Evolutionary conservation across 1,284 basidiomycete species (phyloP), one percentile per base, ranked within the genome.

Genomic region (Cryptococcus deneoformans): DNA sequence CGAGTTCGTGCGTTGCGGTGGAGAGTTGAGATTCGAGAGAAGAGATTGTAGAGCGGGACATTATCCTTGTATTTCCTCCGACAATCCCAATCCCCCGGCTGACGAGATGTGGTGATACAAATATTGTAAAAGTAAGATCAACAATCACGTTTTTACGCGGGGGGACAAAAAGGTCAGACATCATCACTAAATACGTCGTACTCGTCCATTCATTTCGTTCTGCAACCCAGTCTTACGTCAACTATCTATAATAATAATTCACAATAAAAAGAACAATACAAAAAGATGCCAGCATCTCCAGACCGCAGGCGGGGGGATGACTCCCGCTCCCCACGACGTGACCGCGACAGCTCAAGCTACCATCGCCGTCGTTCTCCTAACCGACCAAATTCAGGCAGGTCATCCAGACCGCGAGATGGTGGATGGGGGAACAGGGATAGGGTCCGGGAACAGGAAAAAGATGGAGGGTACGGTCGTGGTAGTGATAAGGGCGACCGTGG

Each of bases 1-100:
- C 67, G 34, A 73, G 67, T 63, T 76, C 73, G 51, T 58, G 56
- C n/a, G 54, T 54, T 7, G 63, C 48, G 24, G 58, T 52, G 44
- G 56, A 55, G 39, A 70, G 54, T 50, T 61, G 56, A 1, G 52
- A 29, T 50, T 64, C 58, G 35, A 64, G 53, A 42, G 46, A 45
- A 38, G 53, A 35, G 24, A 59, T 42, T 1, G 46, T 52, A 24
- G 49, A 29, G 20, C 45, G 53, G 1, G 58, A 62, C 58, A 60
- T 56, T 29, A 29, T 29, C 29, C 29, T 29, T 29, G 29, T 29
- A 29, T 29, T 29, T 29, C 29, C 29, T 29, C 5, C 29, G 5
- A 29, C 29, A 29, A 29, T 29, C 29, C 29, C 29, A 14, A 16
- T 50, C 8, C 14, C 6, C 9, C 20, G 46, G 7, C 9, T 48